Conservation (phyloP, 2,329 filamentous ascomycete species). For the Aspergillus hiratsukae region DNA sequence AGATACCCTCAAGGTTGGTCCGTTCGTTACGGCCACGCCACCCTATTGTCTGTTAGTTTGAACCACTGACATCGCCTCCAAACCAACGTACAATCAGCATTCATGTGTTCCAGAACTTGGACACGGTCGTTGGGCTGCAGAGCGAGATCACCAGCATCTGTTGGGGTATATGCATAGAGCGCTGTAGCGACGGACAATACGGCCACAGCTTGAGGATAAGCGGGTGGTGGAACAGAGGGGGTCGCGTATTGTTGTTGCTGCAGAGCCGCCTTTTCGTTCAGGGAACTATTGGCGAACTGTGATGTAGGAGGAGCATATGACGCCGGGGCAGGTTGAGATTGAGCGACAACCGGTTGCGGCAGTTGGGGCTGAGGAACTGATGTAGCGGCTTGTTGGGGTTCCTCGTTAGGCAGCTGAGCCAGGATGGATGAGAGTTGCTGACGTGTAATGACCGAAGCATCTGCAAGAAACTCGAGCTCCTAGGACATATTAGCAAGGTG, state of each 20-base stretch:
- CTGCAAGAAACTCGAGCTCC: conserved; percentile 88
- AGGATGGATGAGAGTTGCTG: conserved; percentile 71
- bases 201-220: conserved; percentile 47
- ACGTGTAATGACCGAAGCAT: conserved; percentile 73
- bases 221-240: conserved; percentile 47
- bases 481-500: conserved; percentile 34
- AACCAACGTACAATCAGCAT: conserved; percentile 66
- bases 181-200: conserved; percentile 71
- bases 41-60: conserved; percentile 27
- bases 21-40: conserved; percentile 84
- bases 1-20: conserved; percentile 83
- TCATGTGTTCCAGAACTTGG: conserved; percentile 85
- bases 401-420: conserved; percentile 61
- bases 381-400: conserved; percentile 13
- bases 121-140: conserved; percentile 78
- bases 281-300: conserved; percentile 34
- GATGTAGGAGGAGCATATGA: conserved; percentile 35
- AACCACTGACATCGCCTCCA: background rate
- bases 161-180: conserved; percentile 75
- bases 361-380: conserved; percentile 18
- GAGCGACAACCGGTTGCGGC: conserved; percentile 20
- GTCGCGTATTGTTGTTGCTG: conserved; percentile 37
- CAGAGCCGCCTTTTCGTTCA: conserved; percentile 40
- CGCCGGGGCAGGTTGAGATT: conserved; percentile 28
- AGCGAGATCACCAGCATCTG: conserved; percentile 75